These are phyloP conservation scores for Kodamaea plutei DNA, from an alignment of 1,139 yeast species.

Conservation along the genomic window DNA sequence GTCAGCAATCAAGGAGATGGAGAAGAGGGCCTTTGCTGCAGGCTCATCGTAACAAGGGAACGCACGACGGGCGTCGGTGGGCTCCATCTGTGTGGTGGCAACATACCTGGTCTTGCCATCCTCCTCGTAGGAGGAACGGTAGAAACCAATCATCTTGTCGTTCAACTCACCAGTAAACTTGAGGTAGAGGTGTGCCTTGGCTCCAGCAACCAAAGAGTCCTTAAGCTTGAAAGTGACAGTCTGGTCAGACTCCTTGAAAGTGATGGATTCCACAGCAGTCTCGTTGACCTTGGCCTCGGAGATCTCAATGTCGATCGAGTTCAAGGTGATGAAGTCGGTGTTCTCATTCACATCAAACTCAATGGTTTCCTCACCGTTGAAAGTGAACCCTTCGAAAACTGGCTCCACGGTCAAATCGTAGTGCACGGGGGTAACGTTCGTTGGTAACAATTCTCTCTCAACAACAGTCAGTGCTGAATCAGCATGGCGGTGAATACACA, in stretches of 20 bases:
- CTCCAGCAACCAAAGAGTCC: conserved; percentile 43
- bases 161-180: conserved; percentile 68
- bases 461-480: conserved; percentile 14
- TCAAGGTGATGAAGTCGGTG: conserved; percentile 51
- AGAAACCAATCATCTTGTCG: conserved; percentile 68
- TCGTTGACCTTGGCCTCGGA: conserved; percentile 47
- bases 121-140: conserved; percentile 68
- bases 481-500: conserved; percentile 9
- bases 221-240: conserved; percentile 59
- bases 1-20: conserved; percentile 59
- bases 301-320: conserved; percentile 62
- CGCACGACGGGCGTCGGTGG: conserved; percentile 81
- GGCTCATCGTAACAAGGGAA: conserved; percentile 86
- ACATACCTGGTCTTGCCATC: conserved; percentile 59
- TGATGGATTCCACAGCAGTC: conserved; percentile 24
- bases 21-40: conserved; percentile 67
- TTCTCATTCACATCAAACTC: conserved; percentile 59
- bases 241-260: conserved; percentile 53
- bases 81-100: conserved; percentile 83
- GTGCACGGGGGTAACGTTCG: conserved; percentile 67
- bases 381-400: conserved; percentile 64
- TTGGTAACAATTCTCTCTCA: conserved; percentile 67
- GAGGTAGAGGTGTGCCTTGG: conserved; percentile 44
- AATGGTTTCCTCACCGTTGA: conserved; percentile 61
- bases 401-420: conserved; percentile 75